Evolutionary conservation across 305 asterid species (phyloP), one percentile per base, ranked within the genome.

Genomic region (Ilex paraguariensis): DNA sequence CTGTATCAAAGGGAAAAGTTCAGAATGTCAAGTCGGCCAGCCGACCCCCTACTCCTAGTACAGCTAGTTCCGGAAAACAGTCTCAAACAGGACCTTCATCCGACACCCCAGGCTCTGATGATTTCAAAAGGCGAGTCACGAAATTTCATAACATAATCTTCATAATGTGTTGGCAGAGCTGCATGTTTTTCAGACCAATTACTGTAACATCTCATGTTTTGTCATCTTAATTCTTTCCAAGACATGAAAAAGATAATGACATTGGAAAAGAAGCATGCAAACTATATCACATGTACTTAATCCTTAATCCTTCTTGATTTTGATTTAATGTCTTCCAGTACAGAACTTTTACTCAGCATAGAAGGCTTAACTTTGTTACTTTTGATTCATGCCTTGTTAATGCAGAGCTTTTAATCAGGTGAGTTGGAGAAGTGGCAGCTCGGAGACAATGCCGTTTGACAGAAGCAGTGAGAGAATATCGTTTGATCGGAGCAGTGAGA

Each of bases 1-100:
- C 85, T 28, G 78, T 87, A 54, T 54, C 84, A 3, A 83, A 76
- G 55, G 90, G 84, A 62, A 85, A 81, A 71, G 62, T 75, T 62
- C 82, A 75, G 60, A 87, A 88, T 13, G 67, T 76, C 57, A 75
- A 91, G 3, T 86, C 84, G 32, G 91, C 95, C 67, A 75, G 73
- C 61, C 68, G 65, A 49, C 65, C 70, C 31, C 62, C 57, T 36
- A 36, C 42, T 5, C 13, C 63, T 17, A 52, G 60, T 61, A 44
- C 71, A 3, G 39, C 69, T 57, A 74, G 63, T 50, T 73, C 62
- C 6, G 74, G 70, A 61, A 62, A 54, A 33, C 66, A 70, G 16
- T 70, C 77, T 45, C 60, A 46, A 4, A 36, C 42, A 46, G 52
- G 15, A 46, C 4, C 15, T 46, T 46, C 52, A 46, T 46, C 52